Percentiles rank a stretch among this genome's conserved stretches.
phyloP scores from a whole-genome alignment of 2,329 filamentous ascomycete genomes.

The Trichoderma gracile region DNA sequence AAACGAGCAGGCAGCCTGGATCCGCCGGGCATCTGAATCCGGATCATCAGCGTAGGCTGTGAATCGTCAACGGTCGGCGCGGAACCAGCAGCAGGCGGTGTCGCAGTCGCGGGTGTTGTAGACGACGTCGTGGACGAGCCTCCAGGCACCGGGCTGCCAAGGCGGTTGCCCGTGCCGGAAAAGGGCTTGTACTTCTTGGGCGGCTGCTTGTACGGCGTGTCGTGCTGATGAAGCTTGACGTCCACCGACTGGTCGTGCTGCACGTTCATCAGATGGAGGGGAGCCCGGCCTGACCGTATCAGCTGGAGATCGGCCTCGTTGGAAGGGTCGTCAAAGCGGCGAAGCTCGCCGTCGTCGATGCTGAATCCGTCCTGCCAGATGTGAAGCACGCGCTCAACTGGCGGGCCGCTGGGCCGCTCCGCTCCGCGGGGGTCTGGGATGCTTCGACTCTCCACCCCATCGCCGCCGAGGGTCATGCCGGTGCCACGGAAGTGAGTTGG shows the following conservation, averaged over 20 bases:
- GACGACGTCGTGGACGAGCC: constrained; percentile 35
- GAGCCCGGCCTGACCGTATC: constrained; percentile 75
- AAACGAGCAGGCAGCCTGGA: constrained; percentile 77
- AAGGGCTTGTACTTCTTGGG: constrained; percentile 79
- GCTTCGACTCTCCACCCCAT: constrained; percentile 68
- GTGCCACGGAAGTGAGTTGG: constrained; percentile 64
- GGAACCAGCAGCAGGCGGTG: constrained; percentile 37
- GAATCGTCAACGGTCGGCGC: constrained; percentile 58
- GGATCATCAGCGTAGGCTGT: constrained; percentile 67
- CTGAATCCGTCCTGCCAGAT: constrained; percentile 85
- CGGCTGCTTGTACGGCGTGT: constrained; percentile 67
- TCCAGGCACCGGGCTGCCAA: constrained; percentile 76
- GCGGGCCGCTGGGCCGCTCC: constrained; percentile 40
- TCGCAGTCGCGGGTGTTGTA: constrained; percentile 39
- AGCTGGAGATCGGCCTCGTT: constrained; percentile 72
- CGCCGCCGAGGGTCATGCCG: constrained; percentile 76
- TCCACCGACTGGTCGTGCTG: constrained; percentile 73
- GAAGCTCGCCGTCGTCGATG: constrained; percentile 76
- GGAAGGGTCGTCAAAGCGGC: constrained; percentile 74
- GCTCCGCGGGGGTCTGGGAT: constrained; percentile 61
- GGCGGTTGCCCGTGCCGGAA: constrained; percentile 66
- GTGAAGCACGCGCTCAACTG: constrained; percentile 70
- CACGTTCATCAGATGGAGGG: constrained; percentile 76
- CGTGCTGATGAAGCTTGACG: constrained; percentile 75
- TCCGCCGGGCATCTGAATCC: constrained; percentile 77